Base-by-base conservation (phyloP, 768 basidiomycete species). In the Gloeophyllum trabeum region DNA sequence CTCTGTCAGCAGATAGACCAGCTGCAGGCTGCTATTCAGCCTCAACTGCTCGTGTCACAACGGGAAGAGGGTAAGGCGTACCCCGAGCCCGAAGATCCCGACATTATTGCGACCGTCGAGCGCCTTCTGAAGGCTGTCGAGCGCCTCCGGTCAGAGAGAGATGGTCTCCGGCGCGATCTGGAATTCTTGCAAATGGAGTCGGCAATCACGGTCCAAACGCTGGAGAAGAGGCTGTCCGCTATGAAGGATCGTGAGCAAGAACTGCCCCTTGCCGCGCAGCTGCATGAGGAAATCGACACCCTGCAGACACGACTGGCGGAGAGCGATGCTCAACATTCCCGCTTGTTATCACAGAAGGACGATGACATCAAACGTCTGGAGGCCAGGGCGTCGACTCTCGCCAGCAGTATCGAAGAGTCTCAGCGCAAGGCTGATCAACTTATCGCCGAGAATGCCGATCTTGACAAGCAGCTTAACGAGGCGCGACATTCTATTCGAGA, bases 151-250 rank as follows among this genome's bases (percentile, higher is more conserved):
- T 56, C 57, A 3, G 82, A 88, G 49, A 69, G 84, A 4, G 79
- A 87, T 47, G 62, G 58, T 36, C 66, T 85, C 21, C 69, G 69
- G 40, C 69, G 77, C 4, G 70, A 80, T 42, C 58, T 88, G 12
- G 69, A 81, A 39, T 89, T 87, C 57, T 61, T 81, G 42, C 70
- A 81, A 48, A 64, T 67, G 2, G 85, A 89, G 59, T 73, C 75
- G 20, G 72, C 64, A 48, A 81, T 84, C 50, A 62, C 75, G 2
- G 68, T 76, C 13, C 71, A 84, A 45, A 70, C 76, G 0, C 57
- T 81, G 38, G 69, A 79, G 51, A 62, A 65, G 24, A 72, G 71
- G 44, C 59, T 81, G 18, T 55, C 63, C 1, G 48, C 58, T n/a
- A 32, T 32, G 28, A 16, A 32, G 28, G 16, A 16, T 32, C 28